Base-by-base conservation (phyloP, 2,329 filamentous ascomycete species). In the Colletotrichum sp. region DNA sequence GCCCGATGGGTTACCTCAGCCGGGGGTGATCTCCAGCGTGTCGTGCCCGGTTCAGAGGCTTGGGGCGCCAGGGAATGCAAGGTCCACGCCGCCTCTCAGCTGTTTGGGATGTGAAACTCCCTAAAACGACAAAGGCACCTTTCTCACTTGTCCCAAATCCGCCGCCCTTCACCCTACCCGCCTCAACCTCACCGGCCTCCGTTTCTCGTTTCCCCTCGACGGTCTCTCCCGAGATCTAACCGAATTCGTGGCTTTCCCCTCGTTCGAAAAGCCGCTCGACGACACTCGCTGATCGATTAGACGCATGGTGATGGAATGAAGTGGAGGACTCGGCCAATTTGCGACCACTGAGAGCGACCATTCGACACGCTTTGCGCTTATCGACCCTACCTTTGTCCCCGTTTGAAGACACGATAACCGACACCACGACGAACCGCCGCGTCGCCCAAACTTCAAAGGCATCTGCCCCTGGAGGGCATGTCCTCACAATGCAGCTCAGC, bases 401-500 rank as follows among this genome's bases (percentile, higher is more conserved):
- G 32, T 52, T 24, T 32, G 36, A n/a, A 65, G 15, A 58, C 26
- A 28, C 60, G 34, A 36, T 36, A 32, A 43, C 9, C 52, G 26
- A 66, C 36, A 64, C 32, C 15, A 70, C 60, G 52, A 73, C 67
- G 48, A 55, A 28, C 24, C 65, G 24, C 43, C 55, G 58, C 66
- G 28, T 43, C 72, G 24, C 60, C 36, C 60, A n/a, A 7, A 74
- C 32, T 48, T 26, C 69, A 24, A 66, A 60, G 55, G 62, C 65
- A 68, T 58, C 78, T 78, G 82, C 83, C 84, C 84, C 81, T 81
- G 80, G 83, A 83, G 87, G 87, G 84, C 85, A 85, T 85, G 83
- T 80, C 79, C 79, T 77, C 81, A 83, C 80, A 78, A 91, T 91
- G 90, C 87, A 93, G 84, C 89, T 93, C 83, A 93, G 90, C 83